Percentiles rank a stretch among this genome's conserved stretches.
phyloP scores from a whole-genome alignment of 306 rosid genomes.

The Hippophae gyantsensis region DNA sequence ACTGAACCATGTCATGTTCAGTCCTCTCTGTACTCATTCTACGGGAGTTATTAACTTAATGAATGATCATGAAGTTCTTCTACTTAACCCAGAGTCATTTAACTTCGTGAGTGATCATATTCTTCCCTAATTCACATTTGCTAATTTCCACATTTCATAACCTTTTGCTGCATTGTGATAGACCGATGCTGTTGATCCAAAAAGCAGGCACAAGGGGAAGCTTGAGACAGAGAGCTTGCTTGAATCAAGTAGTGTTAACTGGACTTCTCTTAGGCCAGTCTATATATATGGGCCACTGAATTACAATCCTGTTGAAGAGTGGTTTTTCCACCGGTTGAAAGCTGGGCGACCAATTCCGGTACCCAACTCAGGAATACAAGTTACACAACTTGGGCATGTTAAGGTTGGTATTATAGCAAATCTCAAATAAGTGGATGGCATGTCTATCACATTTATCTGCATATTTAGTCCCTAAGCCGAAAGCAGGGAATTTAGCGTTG shows the following conservation, averaged over 20 bases:
- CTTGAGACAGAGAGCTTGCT: slow-evolving; percentile 89
- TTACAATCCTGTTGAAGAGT: slow-evolving; percentile 95
- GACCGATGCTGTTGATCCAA: slow-evolving; percentile 93
- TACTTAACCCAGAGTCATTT: not conserved
- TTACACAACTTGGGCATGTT: slow-evolving; percentile 93
- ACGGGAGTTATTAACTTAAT: no score
- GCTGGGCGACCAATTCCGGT: slow-evolving; percentile 97
- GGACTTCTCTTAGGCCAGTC: slow-evolving; percentile 95
- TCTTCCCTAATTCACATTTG: not conserved
- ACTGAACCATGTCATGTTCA: no score
- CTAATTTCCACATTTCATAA: not conserved
- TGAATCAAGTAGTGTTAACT: slow-evolving; percentile 60
- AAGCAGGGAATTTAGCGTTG: not conserved
- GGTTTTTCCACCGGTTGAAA: slow-evolving; percentile 98
- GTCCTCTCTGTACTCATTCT: no score
- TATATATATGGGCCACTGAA: slow-evolving; percentile 95
- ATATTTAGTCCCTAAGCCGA: not conserved
- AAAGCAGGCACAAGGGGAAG: slow-evolving; percentile 99
- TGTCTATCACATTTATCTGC: not conserved
- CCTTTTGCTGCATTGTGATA: slow-evolving; percentile 22
- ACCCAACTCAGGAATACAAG: slow-evolving; percentile 77
- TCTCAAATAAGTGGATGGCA: not conserved
- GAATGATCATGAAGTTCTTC: not conserved
- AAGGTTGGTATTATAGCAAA: slow-evolving; percentile 34
- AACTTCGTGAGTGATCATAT: not conserved